Conservation (phyloP, 2,329 filamentous ascomycete genomes). For the Fusarium mangiferae region DNA sequence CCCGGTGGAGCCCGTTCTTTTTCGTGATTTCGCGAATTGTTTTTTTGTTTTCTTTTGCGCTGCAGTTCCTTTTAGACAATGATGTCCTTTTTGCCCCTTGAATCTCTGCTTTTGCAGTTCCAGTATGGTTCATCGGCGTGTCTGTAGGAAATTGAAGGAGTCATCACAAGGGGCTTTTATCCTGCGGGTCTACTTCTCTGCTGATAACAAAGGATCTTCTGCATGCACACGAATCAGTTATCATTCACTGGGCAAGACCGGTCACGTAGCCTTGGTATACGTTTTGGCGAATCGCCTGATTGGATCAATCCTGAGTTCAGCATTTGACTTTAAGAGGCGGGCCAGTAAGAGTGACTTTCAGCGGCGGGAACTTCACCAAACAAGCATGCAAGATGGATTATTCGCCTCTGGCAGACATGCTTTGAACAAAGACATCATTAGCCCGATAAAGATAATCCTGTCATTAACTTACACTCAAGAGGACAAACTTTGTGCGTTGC, state of each 20-base stretch:
- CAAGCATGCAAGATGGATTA: fast-evolving
- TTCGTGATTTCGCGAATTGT: fast-evolving
- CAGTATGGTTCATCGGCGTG: not conserved
- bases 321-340: fast-evolving
- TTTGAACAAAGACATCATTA: fast-evolving
- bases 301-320: too few species aligned
- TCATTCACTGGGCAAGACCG: not conserved
- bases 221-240: fast-evolving
- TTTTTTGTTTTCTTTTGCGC: not conserved
- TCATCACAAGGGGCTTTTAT: fast-evolving
- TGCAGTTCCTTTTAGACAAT: fast-evolving
- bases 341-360: not conserved
- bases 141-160: too few species aligned
- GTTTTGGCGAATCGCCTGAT: not conserved
- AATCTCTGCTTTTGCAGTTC: fast-evolving
- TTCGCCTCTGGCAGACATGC: fast-evolving
- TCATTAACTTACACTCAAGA: fast-evolving
- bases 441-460: fast-evolving
- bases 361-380: fast-evolving
- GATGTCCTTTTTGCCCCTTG: not conserved
- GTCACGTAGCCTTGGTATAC: too few species aligned
- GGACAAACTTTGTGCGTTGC: fast-evolving
- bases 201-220: not conserved
- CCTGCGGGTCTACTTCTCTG: not conserved
- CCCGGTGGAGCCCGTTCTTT: conserved; percentile 47